These are phyloP conservation scores for Botrytis cinerea DNA, from an alignment of 2,329 filamentous ascomycete genomes.

Conservation along the genomic window DNA sequence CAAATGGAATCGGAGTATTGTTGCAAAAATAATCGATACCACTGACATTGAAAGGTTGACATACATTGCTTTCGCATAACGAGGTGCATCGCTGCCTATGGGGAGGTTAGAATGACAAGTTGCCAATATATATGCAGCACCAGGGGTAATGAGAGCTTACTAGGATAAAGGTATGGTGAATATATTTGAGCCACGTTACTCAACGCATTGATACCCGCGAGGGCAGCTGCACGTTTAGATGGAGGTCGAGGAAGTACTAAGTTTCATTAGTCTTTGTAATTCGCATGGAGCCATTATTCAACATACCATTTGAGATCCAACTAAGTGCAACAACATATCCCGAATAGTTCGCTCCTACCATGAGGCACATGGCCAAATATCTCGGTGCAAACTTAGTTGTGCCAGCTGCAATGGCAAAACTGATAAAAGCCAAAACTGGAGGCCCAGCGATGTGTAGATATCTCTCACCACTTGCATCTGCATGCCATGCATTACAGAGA, in stretches of 20 bases:
- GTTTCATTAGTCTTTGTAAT: background rate
- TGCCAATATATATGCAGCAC: too few relatives aligned
- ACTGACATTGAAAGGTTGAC: slow-evolving; percentile 68
- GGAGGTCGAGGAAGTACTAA: slow-evolving; percentile 42
- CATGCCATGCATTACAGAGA: slow-evolving; percentile 25
- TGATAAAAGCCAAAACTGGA: slow-evolving; percentile 28
- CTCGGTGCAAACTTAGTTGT: slow-evolving; percentile 29
- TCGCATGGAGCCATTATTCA: background rate
- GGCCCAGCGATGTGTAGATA: slow-evolving; percentile 30
- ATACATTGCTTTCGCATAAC: slow-evolving; percentile 54
- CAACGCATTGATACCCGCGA: slow-evolving; percentile 30
- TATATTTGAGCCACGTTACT: slow-evolving; percentile 67
- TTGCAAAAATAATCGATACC: slow-evolving; percentile 64
- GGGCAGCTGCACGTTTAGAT: slow-evolving; percentile 31
- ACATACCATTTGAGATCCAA: slow-evolving; percentile 65
- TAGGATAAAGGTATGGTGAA: slow-evolving; percentile 55
- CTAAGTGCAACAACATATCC: slow-evolving; percentile 55
- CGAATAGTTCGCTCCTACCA: slow-evolving; percentile 16
- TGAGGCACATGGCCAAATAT: slow-evolving; percentile 29
- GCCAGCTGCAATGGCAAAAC: slow-evolving; percentile 29
- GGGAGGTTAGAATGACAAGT: background rate
- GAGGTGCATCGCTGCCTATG: slow-evolving; percentile 13
- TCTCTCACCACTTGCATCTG: slow-evolving; percentile 28
- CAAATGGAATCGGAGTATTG: slow-evolving; percentile 63
- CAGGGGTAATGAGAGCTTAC: background rate